These are phyloP conservation scores for Phalaenopsis hybrid DNA, from an alignment of 116 monocot species.

Conservation along the genomic window DNA sequence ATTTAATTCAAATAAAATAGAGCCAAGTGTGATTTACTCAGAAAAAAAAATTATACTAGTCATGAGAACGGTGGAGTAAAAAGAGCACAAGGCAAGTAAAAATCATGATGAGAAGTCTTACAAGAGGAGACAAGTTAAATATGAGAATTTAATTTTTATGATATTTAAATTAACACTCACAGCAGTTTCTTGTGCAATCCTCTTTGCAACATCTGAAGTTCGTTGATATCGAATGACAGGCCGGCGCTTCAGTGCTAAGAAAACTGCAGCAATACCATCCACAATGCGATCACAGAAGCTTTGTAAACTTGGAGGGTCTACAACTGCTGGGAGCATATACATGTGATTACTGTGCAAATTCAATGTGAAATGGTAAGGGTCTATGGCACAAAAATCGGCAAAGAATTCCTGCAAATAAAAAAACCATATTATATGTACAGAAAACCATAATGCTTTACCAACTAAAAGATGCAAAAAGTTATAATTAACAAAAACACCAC, in stretches of 20 bases:
- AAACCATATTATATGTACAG: constrained; percentile 11
- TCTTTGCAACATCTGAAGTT: constrained; percentile 91
- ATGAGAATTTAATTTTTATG: not conserved
- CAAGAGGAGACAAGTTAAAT: not conserved
- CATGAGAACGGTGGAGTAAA: not conserved
- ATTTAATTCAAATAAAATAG: constrained; percentile 9
- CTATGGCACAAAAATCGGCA: constrained; percentile 96
- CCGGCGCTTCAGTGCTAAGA: constrained; percentile 86
- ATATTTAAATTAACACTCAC: constrained; percentile 35
- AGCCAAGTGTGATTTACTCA: not conserved
- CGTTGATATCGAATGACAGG: constrained; percentile 94
- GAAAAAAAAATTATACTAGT: not conserved
- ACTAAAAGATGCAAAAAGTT: not conserved
- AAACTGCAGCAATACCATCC: constrained; percentile 90
- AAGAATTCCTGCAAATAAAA: constrained; percentile 76
- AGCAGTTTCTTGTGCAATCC: constrained; percentile 83
- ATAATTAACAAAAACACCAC: not conserved
- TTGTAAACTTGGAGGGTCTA: constrained; percentile 77
- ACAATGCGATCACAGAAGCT: constrained; percentile 89
- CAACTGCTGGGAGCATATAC: constrained; percentile 90
- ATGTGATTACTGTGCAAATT: constrained; percentile 78
- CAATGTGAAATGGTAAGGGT: constrained; percentile 86
- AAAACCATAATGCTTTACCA: not conserved
- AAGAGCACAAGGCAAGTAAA: not conserved
- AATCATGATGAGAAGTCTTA: not conserved